Conservation (phyloP, 2,329 filamentous ascomycete species). For the Ophiostoma tasmaniense region DNA sequence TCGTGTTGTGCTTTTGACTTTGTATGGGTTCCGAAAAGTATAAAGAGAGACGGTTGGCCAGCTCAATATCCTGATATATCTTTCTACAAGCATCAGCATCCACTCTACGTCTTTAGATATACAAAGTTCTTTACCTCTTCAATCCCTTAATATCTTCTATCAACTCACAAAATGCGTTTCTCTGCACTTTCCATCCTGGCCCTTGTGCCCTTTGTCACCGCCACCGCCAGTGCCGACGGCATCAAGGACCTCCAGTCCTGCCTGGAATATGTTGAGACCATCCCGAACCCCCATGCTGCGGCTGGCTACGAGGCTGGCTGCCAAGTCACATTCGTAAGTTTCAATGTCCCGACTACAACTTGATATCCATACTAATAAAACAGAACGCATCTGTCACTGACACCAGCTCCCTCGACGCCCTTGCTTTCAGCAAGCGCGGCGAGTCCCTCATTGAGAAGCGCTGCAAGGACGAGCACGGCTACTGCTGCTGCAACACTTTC, state of each 20-base stretch:
- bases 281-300: background rate
- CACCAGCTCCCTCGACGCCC: background rate
- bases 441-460: background rate
- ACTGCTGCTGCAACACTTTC: constrained; percentile 4
- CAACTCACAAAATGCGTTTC: background rate
- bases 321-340: background rate
- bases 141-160: background rate
- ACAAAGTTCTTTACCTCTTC: background rate
- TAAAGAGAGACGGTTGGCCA: background rate
- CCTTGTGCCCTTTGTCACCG: background rate
- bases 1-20: too few relatives aligned
- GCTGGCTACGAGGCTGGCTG: background rate
- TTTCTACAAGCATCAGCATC: background rate
- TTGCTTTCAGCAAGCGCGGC: background rate
- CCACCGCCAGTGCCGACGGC: background rate
- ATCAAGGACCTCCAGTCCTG: background rate
- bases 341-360: too few relatives aligned
- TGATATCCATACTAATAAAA: background rate
- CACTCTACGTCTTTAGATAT: background rate
- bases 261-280: background rate
- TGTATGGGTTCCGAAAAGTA: background rate
- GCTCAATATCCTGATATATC: background rate
- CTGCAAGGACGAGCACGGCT: background rate
- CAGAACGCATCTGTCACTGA: background rate
- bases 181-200: background rate